Evolutionary conservation across 805 yeast species (phyloP).

Genomic region (Hanseniaspora singularis): DNA sequence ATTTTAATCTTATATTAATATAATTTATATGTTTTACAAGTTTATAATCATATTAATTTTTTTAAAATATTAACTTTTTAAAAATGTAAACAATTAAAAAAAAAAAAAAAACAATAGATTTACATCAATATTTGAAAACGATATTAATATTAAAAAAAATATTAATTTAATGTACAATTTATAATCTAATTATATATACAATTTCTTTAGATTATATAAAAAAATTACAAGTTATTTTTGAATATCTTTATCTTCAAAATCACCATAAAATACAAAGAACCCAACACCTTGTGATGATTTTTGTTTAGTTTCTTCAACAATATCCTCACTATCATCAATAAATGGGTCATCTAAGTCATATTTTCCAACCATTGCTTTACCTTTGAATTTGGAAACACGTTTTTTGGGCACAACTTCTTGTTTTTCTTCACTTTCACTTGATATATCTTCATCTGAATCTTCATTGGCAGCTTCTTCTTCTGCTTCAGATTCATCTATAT

Average conservation of each 20-base stretch:
- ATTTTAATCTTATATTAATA: background rate
- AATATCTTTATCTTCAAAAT: slow-evolving; percentile 43
- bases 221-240: slow-evolving; percentile 29
- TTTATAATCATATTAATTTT: background rate
- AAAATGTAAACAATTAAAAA: no score
- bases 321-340: slow-evolving; percentile 85
- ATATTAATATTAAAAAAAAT: no score
- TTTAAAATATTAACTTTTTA: background rate
- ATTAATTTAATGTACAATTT: no score
- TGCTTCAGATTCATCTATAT: slow-evolving; percentile 12
- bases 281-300: slow-evolving; percentile 90
- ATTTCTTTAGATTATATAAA: slow-evolving; percentile 21
- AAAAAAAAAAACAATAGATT: no score
- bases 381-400: slow-evolving; percentile 24
- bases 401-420: slow-evolving; percentile 30
- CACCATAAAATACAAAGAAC: slow-evolving; percentile 90
- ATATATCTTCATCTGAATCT: background rate
- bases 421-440: background rate
- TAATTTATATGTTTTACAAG: no score
- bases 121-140: no score
- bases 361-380: slow-evolving; percentile 71
- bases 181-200: no score
- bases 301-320: slow-evolving; percentile 68
- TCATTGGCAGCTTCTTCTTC: slow-evolving; percentile 15
- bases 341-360: slow-evolving; percentile 91